A percentile compares a stretch with the other conserved stretches of the same genome.
Conservation (phyloP, 257 asterid species). For the Scutellaria minor region DNA sequence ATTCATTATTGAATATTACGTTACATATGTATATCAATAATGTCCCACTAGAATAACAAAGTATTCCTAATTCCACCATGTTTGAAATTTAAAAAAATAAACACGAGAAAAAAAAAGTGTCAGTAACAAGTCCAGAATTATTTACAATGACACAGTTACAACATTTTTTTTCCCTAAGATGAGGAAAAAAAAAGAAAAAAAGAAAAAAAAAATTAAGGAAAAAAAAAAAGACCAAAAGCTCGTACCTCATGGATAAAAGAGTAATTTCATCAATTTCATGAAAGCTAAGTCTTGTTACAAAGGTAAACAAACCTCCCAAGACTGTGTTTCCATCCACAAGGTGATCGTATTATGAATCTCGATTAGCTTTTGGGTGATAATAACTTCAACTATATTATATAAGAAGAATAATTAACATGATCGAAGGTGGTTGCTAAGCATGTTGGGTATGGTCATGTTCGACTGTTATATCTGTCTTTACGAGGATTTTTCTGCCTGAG, state of each 20-base stretch:
- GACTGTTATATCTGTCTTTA: constrained; percentile 15
- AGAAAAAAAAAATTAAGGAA: background rate
- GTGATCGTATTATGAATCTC: background rate
- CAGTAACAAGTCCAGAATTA: background rate
- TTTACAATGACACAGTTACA: background rate
- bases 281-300: constrained; percentile 15
- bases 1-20: no score
- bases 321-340: background rate
- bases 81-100: background rate
- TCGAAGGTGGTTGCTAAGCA: background rate
- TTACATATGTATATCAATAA: no score
- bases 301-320: background rate
- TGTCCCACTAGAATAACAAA: no score
- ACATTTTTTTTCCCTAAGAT: background rate
- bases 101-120: background rate
- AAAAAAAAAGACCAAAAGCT: background rate
- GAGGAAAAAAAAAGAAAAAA: background rate
- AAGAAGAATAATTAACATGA: constrained; percentile 9
- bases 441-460: constrained; percentile 31
- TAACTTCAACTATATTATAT: background rate
- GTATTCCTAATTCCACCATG: no score
- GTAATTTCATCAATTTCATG: background rate
- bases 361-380: background rate
- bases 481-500: constrained; percentile 47
- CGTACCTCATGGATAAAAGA: constrained; percentile 1